Evolutionary conservation across 495 filamentous ascomycete species (phyloP), one percentile per base, ranked within the genome.

Genomic region (Friedmanniomyces simplex): DNA sequence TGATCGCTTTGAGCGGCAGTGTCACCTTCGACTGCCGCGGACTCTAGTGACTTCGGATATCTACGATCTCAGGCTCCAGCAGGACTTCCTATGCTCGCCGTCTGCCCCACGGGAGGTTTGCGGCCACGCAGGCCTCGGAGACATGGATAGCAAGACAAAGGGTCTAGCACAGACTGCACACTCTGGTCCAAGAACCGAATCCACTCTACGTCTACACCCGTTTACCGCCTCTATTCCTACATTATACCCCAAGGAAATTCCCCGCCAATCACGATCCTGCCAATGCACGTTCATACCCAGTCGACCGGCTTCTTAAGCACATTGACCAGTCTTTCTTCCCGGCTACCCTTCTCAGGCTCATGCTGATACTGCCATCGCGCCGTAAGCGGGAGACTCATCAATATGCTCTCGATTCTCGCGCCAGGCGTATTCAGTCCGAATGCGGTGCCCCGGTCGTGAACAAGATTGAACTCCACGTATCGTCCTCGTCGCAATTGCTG

Each of bases 401-500:
- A 71, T 54, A 99, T 97, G 73, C 89, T 95, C 75, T 98, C 93
- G 6, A 99, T 80, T 54, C 93, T 79, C 11, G 90, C 86, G 58
- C 88, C 88, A 2, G 93, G 94, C 0, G 94, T 96, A 62, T 89
- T 91, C 54, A 99, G 73, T 0, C 93, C 93, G 69, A 99, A 99
- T 49, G 86, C 85, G 6, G 93, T 99, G 13, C 93, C 93, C 26
- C 93, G 82, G 74, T 99, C 93, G 73, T 99, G 89, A 48, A 99
- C 87, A 18, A 99, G 79, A 72, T 99, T 99, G 72, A 99, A 99
- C 70, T 99, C 93, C 25, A 99, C 94, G 71, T 99, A 99, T 63
- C 86, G 76, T 34, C 94, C 93, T 50, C 93, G 78, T 28, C 93
- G 79, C 58, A 99, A 76, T 74, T 97, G 93, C 71, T 99, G 93